phyloP scores from a whole-genome alignment of 345 rosid genomes.

The Arabidopsis suecica region DNA sequence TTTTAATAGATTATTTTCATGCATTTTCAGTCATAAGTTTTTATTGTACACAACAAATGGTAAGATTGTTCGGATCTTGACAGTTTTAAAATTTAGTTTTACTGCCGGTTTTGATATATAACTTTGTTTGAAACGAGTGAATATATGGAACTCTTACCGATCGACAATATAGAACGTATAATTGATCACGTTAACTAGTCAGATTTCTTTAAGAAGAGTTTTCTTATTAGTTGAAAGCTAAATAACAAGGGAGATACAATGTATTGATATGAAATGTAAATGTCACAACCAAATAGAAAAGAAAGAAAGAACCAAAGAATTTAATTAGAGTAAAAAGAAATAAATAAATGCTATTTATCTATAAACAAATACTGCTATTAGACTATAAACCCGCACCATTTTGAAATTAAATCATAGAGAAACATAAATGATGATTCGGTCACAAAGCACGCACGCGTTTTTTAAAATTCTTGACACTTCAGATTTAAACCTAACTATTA shows the following conservation, averaged over 20 bases:
- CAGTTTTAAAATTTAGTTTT: too few species aligned
- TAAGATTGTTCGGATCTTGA: not conserved
- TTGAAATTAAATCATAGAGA: not conserved
- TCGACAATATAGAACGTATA: too few species aligned
- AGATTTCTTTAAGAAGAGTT: too few species aligned
- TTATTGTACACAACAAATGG: not conserved
- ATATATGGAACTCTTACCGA: too few species aligned
- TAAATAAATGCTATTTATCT: not conserved
- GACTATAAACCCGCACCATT: not conserved
- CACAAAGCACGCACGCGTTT: conserved; percentile 34
- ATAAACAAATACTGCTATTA: not conserved
- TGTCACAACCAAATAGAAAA: not conserved
- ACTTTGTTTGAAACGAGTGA: too few species aligned
- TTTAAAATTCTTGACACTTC: not conserved
- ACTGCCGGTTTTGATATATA: too few species aligned
- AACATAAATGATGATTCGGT: not conserved
- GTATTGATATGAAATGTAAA: not conserved
- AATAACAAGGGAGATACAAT: not conserved
- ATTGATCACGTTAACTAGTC: too few species aligned
- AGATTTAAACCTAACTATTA: conserved; percentile 8
- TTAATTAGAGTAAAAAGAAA: not conserved
- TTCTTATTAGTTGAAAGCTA: not conserved
- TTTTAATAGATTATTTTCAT: too few species aligned
- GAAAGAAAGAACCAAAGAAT: too few species aligned
- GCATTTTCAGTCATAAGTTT: not conserved